These are phyloP conservation scores for Corymbia citriodora DNA, from an alignment of 441 rosid species.

Conservation along the genomic window DNA sequence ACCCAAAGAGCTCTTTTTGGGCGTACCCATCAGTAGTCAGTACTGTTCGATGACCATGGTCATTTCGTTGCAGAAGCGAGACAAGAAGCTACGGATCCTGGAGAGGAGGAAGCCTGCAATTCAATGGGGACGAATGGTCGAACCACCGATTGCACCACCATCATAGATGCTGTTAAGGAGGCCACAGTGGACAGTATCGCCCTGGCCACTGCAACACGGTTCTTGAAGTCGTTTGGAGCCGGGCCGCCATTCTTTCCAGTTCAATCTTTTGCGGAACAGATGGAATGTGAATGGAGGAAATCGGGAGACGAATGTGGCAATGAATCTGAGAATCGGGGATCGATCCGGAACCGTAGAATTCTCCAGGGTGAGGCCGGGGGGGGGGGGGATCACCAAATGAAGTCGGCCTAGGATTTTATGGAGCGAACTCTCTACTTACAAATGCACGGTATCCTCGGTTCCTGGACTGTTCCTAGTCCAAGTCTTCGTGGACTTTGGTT, in stretches of 20 bases:
- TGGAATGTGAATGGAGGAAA: neutral
- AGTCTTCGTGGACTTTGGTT: too few relatives aligned
- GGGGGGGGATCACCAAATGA: too few relatives aligned
- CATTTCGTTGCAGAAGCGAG: neutral
- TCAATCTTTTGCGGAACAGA: neutral
- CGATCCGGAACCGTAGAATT: fast-evolving
- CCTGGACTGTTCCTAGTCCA: too few relatives aligned
- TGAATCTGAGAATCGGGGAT: neutral
- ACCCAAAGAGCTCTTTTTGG: neutral
- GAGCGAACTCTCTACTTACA: too few relatives aligned
- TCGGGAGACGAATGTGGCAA: neutral
- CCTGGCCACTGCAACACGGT: neutral
- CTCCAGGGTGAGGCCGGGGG: neutral
- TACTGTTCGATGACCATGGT: neutral
- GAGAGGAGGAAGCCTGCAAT: neutral
- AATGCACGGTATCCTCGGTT: too few relatives aligned
- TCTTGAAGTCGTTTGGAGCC: neutral
- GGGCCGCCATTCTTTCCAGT: neutral
- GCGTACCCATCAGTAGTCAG: neutral
- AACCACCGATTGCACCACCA: neutral
- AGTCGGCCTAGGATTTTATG: too few relatives aligned
- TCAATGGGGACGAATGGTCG: neutral
- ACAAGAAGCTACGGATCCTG: neutral
- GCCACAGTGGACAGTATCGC: neutral
- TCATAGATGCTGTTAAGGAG: neutral